Conservation (phyloP, 805 yeast genomes). For the Hanseniaspora clermontiae region DNA sequence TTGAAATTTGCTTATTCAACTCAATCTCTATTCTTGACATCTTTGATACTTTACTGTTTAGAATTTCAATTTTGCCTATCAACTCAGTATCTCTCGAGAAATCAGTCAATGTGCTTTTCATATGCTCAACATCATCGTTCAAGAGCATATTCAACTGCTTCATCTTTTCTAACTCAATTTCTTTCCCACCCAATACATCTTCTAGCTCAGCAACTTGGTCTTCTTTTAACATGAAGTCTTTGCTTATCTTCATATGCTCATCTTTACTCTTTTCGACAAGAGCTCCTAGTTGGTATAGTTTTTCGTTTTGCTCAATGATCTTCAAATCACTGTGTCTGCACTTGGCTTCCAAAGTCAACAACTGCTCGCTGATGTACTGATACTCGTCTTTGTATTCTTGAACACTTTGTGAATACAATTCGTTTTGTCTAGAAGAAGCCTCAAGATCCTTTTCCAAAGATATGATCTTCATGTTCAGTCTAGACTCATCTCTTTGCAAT, state of each 20-base stretch:
- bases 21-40: slow-evolving; percentile 54
- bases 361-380: slow-evolving; percentile 56
- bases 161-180: slow-evolving; percentile 40
- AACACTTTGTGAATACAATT: slow-evolving; percentile 41
- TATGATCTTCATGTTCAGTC: slow-evolving; percentile 16
- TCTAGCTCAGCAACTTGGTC: slow-evolving; percentile 40
- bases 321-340: slow-evolving; percentile 38
- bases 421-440: slow-evolving; percentile 42
- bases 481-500: slow-evolving; percentile 30
- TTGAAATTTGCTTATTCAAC: slow-evolving; percentile 51
- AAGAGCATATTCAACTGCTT: slow-evolving; percentile 38
- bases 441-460: slow-evolving; percentile 38
- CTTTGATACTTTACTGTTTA: slow-evolving; percentile 41
- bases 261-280: slow-evolving; percentile 41
- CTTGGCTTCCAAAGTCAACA: slow-evolving; percentile 70
- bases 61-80: slow-evolving; percentile 38
- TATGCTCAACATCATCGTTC: slow-evolving; percentile 44
- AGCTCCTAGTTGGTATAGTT: slow-evolving; percentile 41
- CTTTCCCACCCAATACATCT: slow-evolving; percentile 43
- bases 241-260: slow-evolving; percentile 41
- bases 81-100: slow-evolving; percentile 35
- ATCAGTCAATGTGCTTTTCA: slow-evolving; percentile 34
- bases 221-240: slow-evolving; percentile 42
- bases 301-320: slow-evolving; percentile 39
- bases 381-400: slow-evolving; percentile 58